Percentiles rank a stretch among this genome's conserved stretches.
phyloP scores from a whole-genome alignment of 495 filamentous ascomycete genomes.

The Penicillium odoratum region DNA sequence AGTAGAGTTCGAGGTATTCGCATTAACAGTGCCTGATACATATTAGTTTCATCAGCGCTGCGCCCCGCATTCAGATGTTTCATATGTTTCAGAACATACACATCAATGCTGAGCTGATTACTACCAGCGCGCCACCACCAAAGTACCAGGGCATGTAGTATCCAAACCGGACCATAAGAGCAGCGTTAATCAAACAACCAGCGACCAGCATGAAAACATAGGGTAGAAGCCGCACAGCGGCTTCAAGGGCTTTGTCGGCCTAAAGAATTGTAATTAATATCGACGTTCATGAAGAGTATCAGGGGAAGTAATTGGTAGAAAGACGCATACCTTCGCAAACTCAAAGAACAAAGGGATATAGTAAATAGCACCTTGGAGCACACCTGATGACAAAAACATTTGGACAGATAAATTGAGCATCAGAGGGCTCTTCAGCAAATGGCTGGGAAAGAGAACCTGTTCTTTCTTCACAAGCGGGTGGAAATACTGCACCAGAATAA shows the following conservation, averaged over 20 bases:
- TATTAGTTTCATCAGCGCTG: background rate
- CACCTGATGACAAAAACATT: slow-evolving; percentile 3
- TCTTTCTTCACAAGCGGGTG: slow-evolving; percentile 1
- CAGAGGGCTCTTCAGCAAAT: slow-evolving; percentile 3
- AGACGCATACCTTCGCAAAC: slow-evolving; percentile 1
- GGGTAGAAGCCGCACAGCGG: slow-evolving; percentile 8
- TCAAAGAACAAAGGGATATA: slow-evolving; percentile 9
- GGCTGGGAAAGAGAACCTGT: slow-evolving; percentile 2
- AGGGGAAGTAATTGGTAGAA: background rate
- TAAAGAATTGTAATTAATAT: slow-evolving; percentile 32
- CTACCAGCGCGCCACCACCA: slow-evolving; percentile 25
- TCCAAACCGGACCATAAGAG: slow-evolving; percentile 46
- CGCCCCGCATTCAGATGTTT: background rate
- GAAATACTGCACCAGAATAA: slow-evolving; percentile 12
- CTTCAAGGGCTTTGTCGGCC: background rate
- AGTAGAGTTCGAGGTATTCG: slow-evolving; percentile 3
- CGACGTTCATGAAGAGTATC: slow-evolving; percentile 35
- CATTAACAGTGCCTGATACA: slow-evolving; percentile 1
- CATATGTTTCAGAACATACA: slow-evolving; percentile 7
- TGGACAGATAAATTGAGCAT: background rate
- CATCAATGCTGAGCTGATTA: slow-evolving; percentile 14
- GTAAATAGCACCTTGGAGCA: slow-evolving; percentile 1
- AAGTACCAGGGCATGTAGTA: slow-evolving; percentile 57
- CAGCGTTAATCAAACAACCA: slow-evolving; percentile 27
- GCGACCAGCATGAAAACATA: slow-evolving; percentile 22